Evolutionary conservation across 1,284 basidiomycete species (phyloP), one percentile per base, ranked within the genome.

Genomic region (Irpex lacteus): DNA sequence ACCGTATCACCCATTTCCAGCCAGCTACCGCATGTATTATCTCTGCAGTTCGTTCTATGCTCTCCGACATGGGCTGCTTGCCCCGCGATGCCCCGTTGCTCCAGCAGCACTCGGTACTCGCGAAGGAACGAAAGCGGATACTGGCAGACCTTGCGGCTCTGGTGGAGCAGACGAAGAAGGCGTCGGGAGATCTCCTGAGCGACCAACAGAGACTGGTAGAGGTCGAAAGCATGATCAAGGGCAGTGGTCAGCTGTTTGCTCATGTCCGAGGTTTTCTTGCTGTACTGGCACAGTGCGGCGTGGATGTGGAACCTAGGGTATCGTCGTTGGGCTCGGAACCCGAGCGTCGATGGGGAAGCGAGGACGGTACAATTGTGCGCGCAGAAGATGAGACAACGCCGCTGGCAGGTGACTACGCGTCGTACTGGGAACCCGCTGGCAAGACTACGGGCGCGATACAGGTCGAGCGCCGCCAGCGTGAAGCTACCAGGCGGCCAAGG

Each of bases 11-110:
- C 0, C 94, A 96, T 76, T 96, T 92, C 70, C 90, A 92, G 71
- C 91, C 91, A 18, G 89, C 91, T 2, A 90, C 91, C 1, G 91
- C 91, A 5, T 96, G 91, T 73, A 92, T 98, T 68, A 97, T 99
- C 70, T 96, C 95, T 3, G 94, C 94, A 61, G 95, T 99, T 47
- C 91, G 97, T n/a, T 87, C 90, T 26, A 89, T 97, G 15, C 84
- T 99, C 50, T 87, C 89, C 32, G 86, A 91, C 8, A 91, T 95
- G 11, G 93, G 93, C 66, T 98, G 95, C 67, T 82, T 98, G 32
- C 88, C 89, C 40, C 91, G 94, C 63, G 94, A 97, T 66, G 91
- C 94, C 0, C 81, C 83, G 0, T 77, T 92, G 11, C 83, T 98
- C 37, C 84, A 84, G 63, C 81, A 81, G 32, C 88, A 89, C 70